Evolutionary conservation across 2,329 filamentous ascomycete species (phyloP), one percentile per base, ranked within the genome.

Genomic region (Nakataea oryzae): DNA sequence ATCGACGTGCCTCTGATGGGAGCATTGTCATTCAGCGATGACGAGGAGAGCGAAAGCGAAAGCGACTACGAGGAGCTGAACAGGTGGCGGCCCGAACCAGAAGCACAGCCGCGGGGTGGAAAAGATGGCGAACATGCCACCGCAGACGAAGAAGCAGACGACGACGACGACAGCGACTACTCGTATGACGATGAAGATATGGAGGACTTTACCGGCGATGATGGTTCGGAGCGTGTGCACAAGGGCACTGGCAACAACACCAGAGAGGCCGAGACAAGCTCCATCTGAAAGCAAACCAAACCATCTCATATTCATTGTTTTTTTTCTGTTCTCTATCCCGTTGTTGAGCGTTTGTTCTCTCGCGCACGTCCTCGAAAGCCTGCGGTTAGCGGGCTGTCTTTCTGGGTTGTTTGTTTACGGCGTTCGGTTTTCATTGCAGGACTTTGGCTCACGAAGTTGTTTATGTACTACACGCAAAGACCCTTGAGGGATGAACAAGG

Each of bases 1-100:
- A 73, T 78, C 47, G 75, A 79, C 62, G 75, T 80, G 64, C 78
- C 78, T 54, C 68, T 80, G 62, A 70, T 80, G 68, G 77, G 78
- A 13, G 70, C 75, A 8, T 67, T 80, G 63, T 74, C 74, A 61
- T 76, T 80, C 65, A 76, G 79, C 34, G 72, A 77, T 63, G 78
- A 77, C 64, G 72, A 74, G 30, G 72, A 70, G 32, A 70, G 67
- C 59, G 75, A 75, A 63, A 76, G 73, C 57, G 75, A 77, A 58
- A 76, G 71, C 60, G 75, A 76, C 54, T 71, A 70, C 32, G 71
- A 71, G 57, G 64, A 70, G 61, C 67, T 69, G 60, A 63, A 67
- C 61, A 64, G 67, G 60, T 61, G 60, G 60, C 30, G 60, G 28
- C 60, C 50, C 30, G 63, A 63, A 26, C 65, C 67, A 50, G 69